Evolutionary conservation across 2,329 filamentous ascomycete species (phyloP).

Genomic region (Verticillium zaregamsianum): DNA sequence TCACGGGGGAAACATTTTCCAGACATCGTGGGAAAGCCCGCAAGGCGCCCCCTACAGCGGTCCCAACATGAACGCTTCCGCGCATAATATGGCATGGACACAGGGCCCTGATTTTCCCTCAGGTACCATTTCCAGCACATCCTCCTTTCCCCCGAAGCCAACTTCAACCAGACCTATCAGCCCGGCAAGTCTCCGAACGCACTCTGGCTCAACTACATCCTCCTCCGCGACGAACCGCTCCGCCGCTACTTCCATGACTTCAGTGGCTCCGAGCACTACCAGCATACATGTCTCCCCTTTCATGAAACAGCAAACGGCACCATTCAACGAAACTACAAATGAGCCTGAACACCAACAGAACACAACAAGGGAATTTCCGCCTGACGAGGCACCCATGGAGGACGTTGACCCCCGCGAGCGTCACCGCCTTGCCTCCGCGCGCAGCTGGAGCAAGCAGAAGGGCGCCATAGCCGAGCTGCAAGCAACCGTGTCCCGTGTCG

Average conservation of each 20-base stretch:
- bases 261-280: not conserved
- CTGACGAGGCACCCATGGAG: not conserved
- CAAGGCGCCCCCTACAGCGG: not conserved
- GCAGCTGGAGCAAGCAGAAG: conserved; percentile 8
- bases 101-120: not conserved
- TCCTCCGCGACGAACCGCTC: not conserved
- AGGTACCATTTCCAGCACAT: not conserved
- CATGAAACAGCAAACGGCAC: not conserved
- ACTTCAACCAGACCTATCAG: not conserved
- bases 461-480: conserved; percentile 2
- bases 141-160: not conserved
- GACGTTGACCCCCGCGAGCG: not conserved
- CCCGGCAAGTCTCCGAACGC: not conserved
- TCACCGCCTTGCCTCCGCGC: conserved; percentile 6
- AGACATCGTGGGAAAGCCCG: not conserved
- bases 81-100: not conserved
- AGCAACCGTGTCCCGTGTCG: not conserved
- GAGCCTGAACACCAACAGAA: not conserved
- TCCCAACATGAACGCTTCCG: not conserved
- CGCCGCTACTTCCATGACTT: not conserved
- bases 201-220: not conserved
- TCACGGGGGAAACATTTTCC: not conserved
- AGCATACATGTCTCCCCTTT: not conserved
- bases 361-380: not conserved
- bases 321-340: not conserved